phyloP scores from a whole-genome alignment of 345 rosid species.

The Linum lewisii region DNA sequence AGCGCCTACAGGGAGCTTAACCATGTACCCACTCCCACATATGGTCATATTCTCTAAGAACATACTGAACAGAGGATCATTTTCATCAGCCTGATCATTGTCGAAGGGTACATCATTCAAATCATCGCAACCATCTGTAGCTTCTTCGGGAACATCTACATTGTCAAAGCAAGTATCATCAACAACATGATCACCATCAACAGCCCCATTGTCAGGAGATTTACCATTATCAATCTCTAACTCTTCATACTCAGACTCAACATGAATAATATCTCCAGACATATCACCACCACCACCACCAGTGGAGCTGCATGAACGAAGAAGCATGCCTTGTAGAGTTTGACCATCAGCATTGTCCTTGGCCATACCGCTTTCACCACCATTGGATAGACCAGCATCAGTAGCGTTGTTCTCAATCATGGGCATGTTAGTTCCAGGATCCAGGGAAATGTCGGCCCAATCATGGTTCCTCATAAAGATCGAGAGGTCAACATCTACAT shows the following conservation, averaged over 20 bases:
- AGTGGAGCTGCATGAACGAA: no score
- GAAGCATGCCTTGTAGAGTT: neutral
- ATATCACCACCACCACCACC: neutral
- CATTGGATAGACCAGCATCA: neutral
- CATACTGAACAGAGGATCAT: constrained; percentile 24
- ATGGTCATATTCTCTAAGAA: constrained; percentile 20
- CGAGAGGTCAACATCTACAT: no score
- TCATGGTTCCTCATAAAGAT: no score
- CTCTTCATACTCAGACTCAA: neutral
- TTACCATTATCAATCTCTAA: neutral
- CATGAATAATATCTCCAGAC: neutral
- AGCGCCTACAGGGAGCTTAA: constrained; percentile 13
- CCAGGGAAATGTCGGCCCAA: no score
- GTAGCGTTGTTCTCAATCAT: no score
- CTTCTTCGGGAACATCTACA: neutral
- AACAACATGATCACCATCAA: neutral
- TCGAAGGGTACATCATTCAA: neutral
- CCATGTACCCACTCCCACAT: constrained; percentile 19
- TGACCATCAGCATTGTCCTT: neutral
- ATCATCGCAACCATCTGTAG: neutral
- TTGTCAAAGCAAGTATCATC: neutral
- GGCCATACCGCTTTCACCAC: neutral
- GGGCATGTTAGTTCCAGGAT: no score
- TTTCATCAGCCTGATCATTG: neutral
- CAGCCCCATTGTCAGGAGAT: neutral